Evolutionary conservation across 2,329 filamentous ascomycete genomes (phyloP).

Genomic region (Penicillium sp.): DNA sequence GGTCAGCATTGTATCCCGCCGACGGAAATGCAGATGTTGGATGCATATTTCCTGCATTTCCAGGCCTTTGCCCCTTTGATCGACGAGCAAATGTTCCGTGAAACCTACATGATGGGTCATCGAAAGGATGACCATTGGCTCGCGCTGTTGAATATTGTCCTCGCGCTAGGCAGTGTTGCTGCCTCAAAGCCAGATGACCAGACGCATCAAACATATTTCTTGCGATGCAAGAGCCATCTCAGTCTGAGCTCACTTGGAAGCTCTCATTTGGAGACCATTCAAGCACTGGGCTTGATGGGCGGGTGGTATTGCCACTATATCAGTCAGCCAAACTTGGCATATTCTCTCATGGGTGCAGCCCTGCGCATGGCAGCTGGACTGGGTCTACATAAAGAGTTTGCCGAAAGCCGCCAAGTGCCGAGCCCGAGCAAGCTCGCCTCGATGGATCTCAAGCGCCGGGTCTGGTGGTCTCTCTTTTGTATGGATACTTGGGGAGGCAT

Average conservation of each 20-base stretch:
- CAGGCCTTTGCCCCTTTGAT: conserved; percentile 76
- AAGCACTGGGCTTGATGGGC: conserved; percentile 73
- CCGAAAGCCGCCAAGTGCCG: conserved; percentile 50
- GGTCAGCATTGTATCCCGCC: conserved; percentile 61
- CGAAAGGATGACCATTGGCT: conserved; percentile 73
- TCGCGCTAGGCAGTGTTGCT: conserved; percentile 75
- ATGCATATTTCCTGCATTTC: conserved; percentile 76
- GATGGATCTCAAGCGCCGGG: conserved; percentile 67
- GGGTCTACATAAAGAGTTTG: conserved; percentile 71
- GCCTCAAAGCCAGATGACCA: conserved; percentile 68
- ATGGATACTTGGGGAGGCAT: conserved; percentile 76
- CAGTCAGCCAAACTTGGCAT: conserved; percentile 77
- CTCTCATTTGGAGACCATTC: conserved; percentile 74
- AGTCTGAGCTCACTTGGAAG: conserved; percentile 71
- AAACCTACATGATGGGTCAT: conserved; percentile 67
- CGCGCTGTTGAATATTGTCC: conserved; percentile 75
- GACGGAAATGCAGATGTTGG: conserved; percentile 71
- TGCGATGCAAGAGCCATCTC: conserved; percentile 69
- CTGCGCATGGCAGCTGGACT: conserved; percentile 76
- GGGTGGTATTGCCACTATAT: conserved; percentile 81
- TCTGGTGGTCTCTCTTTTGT: conserved; percentile 78
- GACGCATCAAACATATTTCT: conserved; percentile 73
- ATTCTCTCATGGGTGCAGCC: conserved; percentile 72
- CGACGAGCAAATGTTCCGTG: conserved; percentile 72
- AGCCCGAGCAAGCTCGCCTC: conserved; percentile 57